A percentile compares a stretch with the other conserved stretches of the same genome.
These are phyloP conservation scores for Thyridium curvatum DNA, from an alignment of 2,329 filamentous ascomycete genomes.

Conservation along the genomic window DNA sequence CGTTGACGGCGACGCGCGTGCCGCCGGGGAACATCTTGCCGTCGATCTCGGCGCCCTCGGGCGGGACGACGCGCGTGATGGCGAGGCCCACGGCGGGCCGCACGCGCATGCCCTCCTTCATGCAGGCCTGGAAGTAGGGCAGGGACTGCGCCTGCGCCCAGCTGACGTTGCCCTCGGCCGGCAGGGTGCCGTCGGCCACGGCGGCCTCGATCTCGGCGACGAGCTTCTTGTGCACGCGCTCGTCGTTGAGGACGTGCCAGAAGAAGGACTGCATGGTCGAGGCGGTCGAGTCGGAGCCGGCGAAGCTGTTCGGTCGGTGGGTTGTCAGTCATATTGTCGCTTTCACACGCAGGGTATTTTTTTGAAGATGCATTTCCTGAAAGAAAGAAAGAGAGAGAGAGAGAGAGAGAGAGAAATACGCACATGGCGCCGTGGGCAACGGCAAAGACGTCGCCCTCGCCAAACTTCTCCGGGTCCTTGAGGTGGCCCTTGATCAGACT, in stretches of 20 bases:
- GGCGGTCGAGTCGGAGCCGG: constrained; percentile 55
- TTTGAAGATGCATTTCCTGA: too few relatives aligned
- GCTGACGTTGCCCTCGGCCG: constrained; percentile 33
- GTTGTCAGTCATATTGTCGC: too few relatives aligned
- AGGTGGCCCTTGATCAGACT: constrained; percentile 46
- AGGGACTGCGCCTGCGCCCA: constrained; percentile 42
- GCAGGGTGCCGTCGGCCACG: constrained; percentile 24
- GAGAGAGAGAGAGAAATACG: constrained; percentile 19
- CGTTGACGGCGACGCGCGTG: constrained; percentile 46
- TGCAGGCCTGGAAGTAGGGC: constrained; percentile 49
- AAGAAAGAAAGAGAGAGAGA: too few relatives aligned
- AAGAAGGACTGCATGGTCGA: constrained; percentile 53
- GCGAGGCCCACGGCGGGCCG: constrained; percentile 49
- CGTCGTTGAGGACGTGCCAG: constrained; percentile 39
- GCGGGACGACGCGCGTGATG: constrained; percentile 44
- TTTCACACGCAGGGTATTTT: too few relatives aligned
- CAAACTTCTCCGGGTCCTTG: constrained; percentile 39
- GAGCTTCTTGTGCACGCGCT: constrained; percentile 31
- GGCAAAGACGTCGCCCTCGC: constrained; percentile 48
- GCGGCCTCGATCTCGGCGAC: constrained; percentile 37
- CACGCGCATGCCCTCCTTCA: constrained; percentile 50
- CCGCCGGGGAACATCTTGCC: constrained; percentile 45
- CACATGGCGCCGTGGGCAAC: constrained; percentile 51
- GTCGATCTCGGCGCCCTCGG: constrained; percentile 43
- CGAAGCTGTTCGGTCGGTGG: constrained; percentile 33